Evolutionary conservation across 1,284 basidiomycete species (phyloP).

Genomic region (Trametes hirsuta): DNA sequence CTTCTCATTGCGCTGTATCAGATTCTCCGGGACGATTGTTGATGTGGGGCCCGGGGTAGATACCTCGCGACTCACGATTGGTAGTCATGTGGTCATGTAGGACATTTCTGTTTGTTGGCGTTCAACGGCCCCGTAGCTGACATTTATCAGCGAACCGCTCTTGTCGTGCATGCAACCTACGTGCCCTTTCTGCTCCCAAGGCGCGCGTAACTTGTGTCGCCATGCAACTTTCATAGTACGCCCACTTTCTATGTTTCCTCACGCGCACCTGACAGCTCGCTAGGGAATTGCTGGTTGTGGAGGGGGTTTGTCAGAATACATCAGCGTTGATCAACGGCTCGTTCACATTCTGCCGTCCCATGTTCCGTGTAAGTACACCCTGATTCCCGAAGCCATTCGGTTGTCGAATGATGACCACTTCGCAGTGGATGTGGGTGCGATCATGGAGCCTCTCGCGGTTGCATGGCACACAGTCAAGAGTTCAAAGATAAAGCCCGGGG

Average conservation of each 20-base stretch:
- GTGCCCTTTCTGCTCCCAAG: conserved; percentile 20
- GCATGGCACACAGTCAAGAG: conserved; percentile 38
- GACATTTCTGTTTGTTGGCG: background rate
- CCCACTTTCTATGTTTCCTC: background rate
- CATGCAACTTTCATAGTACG: conserved; percentile 33
- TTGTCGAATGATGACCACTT: background rate
- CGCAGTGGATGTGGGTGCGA: conserved; percentile 33
- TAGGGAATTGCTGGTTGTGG: conserved; percentile 29
- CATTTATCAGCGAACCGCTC: conserved; percentile 32
- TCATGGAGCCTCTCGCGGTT: conserved; percentile 39
- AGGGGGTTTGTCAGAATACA: conserved; percentile 36
- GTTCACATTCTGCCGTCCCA: conserved; percentile 33
- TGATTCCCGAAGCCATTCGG: too few species aligned
- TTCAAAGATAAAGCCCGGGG: conserved; percentile 30
- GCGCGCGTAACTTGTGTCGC: conserved; percentile 30
- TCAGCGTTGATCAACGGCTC: conserved; percentile 28
- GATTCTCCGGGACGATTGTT: conserved; percentile 37
- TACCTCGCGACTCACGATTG: conserved; percentile 26
- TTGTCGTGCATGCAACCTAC: conserved; percentile 30
- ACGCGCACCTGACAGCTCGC: background rate
- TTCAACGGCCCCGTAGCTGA: background rate
- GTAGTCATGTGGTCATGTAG: conserved; percentile 36
- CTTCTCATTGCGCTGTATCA: background rate
- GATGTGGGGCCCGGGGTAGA: conserved; percentile 33
- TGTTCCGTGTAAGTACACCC: background rate